Base-by-base conservation (phyloP, 768 basidiomycete genomes). In the Solioccasus polychromus region DNA sequence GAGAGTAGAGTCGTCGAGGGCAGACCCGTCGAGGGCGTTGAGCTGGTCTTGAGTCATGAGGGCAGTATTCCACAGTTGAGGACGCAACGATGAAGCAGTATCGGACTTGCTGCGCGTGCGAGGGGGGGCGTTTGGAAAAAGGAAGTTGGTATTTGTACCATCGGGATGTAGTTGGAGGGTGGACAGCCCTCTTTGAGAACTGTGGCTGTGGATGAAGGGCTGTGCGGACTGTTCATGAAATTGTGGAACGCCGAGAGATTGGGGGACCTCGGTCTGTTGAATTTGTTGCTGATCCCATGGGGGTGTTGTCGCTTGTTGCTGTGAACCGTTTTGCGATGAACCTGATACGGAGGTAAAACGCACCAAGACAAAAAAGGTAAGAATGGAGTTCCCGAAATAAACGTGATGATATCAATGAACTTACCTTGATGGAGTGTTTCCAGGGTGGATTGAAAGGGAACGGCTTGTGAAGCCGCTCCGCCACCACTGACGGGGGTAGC, bases 401-500 rank as follows among this genome's bases (percentile, higher is more conserved):
- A 41, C 48, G 43, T 55, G 57, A 55, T 55, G 51, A 58, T 50
- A 62, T 59, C 55, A 68, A 54, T 42, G 35, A 47, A 74, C 77
- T 63, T 49, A 79, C 80, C 76, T 69, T 78, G 77, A 52, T 73
- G 70, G 39, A 83, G 68, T 15, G 74, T 72, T 49, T 73, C 63
- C 53, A 77, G 62, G 38, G 72, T 69, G 28, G 71, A 68, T 53
- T 77, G 76, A 71, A 82, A 85, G 31, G 77, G 73, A 29, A 69
- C 74, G 30, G 69, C 61, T 47, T 74, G 71, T 9, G 68, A 66
- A 29, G 68, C 68, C 22, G 69, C 73, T 28, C 69, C 80, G 18
- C 79, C 82, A 35, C 81, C 83, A 48, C 77, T 78, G 44, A 92
- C 74, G 8, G 89, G 89, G 3, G 89, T 92, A 18, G 88, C 86